phyloP scores from a whole-genome alignment of 164 flowering plant genomes.

The Vitis rupestris region DNA sequence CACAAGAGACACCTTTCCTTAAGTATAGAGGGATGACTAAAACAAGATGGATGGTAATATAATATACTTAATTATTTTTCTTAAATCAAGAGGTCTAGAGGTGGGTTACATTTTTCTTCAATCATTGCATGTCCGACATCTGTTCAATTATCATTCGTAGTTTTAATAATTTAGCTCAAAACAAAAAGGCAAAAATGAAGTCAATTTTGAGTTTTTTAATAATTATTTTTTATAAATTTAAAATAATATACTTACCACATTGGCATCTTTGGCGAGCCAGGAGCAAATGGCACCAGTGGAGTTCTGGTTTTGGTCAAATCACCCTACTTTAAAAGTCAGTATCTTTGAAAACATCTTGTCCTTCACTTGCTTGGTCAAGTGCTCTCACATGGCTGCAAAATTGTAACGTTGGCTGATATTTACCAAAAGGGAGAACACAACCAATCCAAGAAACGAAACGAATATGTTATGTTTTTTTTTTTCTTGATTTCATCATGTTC shows the following conservation, averaged over 20 bases:
- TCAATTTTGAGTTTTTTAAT: too few species aligned
- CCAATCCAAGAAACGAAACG: conserved; percentile 50
- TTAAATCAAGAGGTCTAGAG: too few species aligned
- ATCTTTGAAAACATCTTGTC: conserved; percentile 81
- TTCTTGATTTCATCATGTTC: conserved; percentile 54
- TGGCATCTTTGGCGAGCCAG: conserved; percentile 81
- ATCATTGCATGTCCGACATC: too few species aligned
- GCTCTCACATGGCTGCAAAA: conserved; percentile 85
- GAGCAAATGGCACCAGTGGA: conserved; percentile 80
- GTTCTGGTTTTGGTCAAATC: conserved; percentile 84
- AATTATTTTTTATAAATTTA: not conserved
- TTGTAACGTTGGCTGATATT: conserved; percentile 69
- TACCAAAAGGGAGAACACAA: conserved; percentile 47
- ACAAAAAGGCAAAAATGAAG: too few species aligned
- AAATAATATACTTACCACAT: conserved; percentile 41
- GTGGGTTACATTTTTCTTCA: too few species aligned
- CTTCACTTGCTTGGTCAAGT: conserved; percentile 71
- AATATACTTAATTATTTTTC: too few species aligned
- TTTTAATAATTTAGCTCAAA: too few species aligned
- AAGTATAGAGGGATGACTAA: too few species aligned
- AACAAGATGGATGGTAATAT: too few species aligned
- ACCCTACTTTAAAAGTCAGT: conserved; percentile 83
- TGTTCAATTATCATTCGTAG: too few species aligned
- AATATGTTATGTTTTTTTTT: conserved; percentile 38
- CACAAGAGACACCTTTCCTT: too few species aligned